phyloP scores from a whole-genome alignment of 768 basidiomycete species.

The Cystobasidiopsis lactophilus region DNA sequence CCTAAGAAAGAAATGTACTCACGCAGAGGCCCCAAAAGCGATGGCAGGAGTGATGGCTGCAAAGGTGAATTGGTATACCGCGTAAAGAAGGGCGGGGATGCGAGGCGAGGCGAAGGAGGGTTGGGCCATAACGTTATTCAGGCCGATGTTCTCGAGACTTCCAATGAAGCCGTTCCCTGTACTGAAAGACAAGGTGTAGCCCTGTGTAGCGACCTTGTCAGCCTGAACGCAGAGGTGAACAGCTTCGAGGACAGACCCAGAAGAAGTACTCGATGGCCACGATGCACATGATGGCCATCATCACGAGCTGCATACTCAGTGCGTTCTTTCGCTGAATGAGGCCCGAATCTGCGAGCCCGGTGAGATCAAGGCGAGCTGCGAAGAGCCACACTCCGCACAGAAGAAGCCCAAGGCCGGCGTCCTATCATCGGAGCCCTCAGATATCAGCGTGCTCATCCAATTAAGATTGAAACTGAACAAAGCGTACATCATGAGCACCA shows the following conservation, averaged over 20 bases:
- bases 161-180: constrained; percentile 55
- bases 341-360: constrained; percentile 17
- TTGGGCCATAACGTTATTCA: too few species aligned
- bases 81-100: constrained; percentile 13
- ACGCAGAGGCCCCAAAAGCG: constrained; percentile 60
- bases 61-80: constrained; percentile 75
- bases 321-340: constrained; percentile 29
- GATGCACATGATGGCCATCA: constrained; percentile 2
- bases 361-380: background rate
- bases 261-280: constrained; percentile 23
- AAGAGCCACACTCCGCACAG: background rate
- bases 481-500: constrained; percentile 25
- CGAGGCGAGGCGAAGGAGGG: too few species aligned
- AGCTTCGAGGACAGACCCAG: too few species aligned
- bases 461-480: too few species aligned
- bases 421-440: too few species aligned
- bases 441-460: too few species aligned
- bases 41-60: constrained; percentile 28
- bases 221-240: too few species aligned
- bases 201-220: too few species aligned
- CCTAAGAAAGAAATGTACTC: too few species aligned
- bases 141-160: constrained; percentile 53
- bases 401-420: constrained; percentile 22
- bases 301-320: constrained; percentile 25
- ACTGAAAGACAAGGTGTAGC: constrained; percentile 30